A percentile compares a stretch with the other conserved stretches of the same genome.
phyloP scores from a whole-genome alignment of 768 basidiomycete species.

The Exsudoporus frostii region DNA sequence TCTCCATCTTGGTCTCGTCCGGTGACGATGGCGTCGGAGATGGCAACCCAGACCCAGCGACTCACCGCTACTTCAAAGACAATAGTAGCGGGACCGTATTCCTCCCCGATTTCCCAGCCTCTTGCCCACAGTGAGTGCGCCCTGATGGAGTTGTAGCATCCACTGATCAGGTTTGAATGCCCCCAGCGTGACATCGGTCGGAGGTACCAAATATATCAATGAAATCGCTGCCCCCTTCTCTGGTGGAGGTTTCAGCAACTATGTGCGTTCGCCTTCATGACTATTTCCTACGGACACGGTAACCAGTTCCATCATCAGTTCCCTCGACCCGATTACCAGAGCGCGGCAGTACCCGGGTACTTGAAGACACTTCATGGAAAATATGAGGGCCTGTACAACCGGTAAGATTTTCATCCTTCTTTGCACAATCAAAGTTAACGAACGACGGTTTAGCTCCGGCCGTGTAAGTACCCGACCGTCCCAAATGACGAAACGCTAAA shows the following conservation, averaged over 20 bases:
- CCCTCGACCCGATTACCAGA: conserved; percentile 52
- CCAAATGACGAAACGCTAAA: background rate
- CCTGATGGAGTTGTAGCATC: background rate
- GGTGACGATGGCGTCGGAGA: conserved; percentile 76
- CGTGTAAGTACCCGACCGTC: conserved; percentile 40
- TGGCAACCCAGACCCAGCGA: conserved; percentile 48
- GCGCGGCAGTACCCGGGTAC: conserved; percentile 41
- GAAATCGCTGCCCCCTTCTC: conserved; percentile 62
- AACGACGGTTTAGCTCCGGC: conserved; percentile 38
- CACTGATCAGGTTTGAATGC: background rate
- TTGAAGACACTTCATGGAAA: conserved; percentile 44
- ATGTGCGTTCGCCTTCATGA: conserved; percentile 35
- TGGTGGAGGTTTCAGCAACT: conserved; percentile 73
- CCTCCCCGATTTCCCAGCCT: conserved; percentile 58
- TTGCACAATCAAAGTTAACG: background rate
- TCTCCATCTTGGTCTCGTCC: conserved; percentile 61
- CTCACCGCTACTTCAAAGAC: conserved; percentile 57
- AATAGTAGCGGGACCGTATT: conserved; percentile 54
- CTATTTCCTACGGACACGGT: background rate
- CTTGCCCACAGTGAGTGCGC: conserved; percentile 49
- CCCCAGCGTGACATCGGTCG: conserved; percentile 66
- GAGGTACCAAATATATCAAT: conserved; percentile 57
- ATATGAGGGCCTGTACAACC: conserved; percentile 60
- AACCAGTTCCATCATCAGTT: conserved; percentile 36
- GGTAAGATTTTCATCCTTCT: conserved; percentile 33